Evolutionary conservation across 257 asterid genomes (phyloP).

Genomic region (Scutellaria barbata): DNA sequence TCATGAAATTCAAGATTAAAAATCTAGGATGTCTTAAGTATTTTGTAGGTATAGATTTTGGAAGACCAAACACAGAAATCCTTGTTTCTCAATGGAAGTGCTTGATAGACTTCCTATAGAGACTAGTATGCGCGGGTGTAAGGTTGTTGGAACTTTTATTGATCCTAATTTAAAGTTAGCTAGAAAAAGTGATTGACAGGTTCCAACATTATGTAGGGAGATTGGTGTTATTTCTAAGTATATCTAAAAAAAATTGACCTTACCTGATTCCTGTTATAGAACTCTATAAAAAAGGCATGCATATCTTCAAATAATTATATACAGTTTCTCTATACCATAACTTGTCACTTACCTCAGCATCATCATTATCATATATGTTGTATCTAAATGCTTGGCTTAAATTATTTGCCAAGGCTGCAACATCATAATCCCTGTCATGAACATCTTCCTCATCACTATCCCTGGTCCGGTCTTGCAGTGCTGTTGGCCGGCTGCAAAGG

Average conservation of each 20-base stretch:
- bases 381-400: constrained; percentile 91
- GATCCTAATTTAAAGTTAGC: not conserved
- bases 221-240: not conserved
- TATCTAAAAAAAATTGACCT: not conserved
- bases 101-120: too few species aligned
- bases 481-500: constrained; percentile 88
- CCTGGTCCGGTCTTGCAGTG: constrained; percentile 79
- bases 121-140: too few species aligned
- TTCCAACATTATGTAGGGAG: not conserved
- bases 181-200: not conserved
- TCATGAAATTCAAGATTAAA: too few species aligned
- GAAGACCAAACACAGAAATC: too few species aligned
- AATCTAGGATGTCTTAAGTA: too few species aligned
- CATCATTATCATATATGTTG: constrained; percentile 79
- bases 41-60: too few species aligned
- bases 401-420: constrained; percentile 87
- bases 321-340: constrained; percentile 6
- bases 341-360: constrained; percentile 60
- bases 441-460: constrained; percentile 92
- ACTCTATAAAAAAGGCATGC: not conserved
- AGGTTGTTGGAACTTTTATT: too few species aligned
- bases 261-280: not conserved
- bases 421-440: constrained; percentile 93
- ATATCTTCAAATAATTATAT: constrained; percentile 9
- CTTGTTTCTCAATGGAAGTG: too few species aligned